Evolutionary conservation across 805 yeast species (phyloP).

Genomic region (Candida easanensis): DNA sequence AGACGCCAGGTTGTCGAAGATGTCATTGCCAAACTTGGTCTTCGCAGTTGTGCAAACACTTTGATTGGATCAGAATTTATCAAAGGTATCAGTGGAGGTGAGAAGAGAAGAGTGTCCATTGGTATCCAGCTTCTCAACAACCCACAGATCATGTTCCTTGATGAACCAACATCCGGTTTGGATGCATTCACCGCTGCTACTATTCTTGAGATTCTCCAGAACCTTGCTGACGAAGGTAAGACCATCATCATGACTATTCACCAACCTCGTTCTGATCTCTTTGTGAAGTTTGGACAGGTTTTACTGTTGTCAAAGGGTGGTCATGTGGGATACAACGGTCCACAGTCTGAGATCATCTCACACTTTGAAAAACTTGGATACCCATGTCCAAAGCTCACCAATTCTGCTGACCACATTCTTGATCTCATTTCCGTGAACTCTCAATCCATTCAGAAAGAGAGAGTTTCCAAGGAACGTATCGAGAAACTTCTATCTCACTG

Average conservation of each 20-base stretch:
- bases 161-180: conserved; percentile 89
- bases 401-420: conserved; percentile 72
- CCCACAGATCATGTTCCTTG: conserved; percentile 71
- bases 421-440: conserved; percentile 57
- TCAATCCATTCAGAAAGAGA: conserved; percentile 19
- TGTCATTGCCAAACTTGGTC: conserved; percentile 65
- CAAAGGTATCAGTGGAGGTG: conserved; percentile 79
- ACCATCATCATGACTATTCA: conserved; percentile 80
- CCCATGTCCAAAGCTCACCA: conserved; percentile 58
- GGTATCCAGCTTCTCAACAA: conserved; percentile 74
- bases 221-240: conserved; percentile 57
- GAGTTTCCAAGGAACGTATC: conserved; percentile 17
- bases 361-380: conserved; percentile 53
- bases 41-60: conserved; percentile 71
- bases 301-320: conserved; percentile 78
- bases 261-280: conserved; percentile 77
- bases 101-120: conserved; percentile 79
- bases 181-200: conserved; percentile 79
- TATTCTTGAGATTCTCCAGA: conserved; percentile 58
- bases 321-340: conserved; percentile 65
- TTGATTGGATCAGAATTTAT: conserved; percentile 60
- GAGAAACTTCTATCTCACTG: conserved; percentile 14
- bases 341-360: conserved; percentile 41
- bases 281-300: conserved; percentile 66
- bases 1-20: conserved; percentile 49